Percentiles rank a stretch among this genome's conserved stretches.
These are phyloP conservation scores for Mayamaea pseudoterrestris DNA, from an alignment of 108 stramenopile species.

Conservation along the genomic window DNA sequence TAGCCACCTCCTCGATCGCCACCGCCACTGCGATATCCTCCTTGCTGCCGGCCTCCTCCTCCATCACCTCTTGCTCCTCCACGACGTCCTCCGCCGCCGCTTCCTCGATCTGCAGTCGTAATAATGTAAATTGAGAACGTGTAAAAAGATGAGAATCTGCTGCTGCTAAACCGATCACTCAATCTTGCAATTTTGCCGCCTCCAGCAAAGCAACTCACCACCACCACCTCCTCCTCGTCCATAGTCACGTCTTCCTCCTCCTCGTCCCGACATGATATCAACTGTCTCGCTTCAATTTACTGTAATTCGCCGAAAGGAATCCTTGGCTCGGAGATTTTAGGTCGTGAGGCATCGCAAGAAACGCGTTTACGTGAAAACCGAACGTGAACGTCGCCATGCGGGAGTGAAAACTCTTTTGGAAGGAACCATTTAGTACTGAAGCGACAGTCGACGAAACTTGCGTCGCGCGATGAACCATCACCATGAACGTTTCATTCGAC, in stretches of 20 bases:
- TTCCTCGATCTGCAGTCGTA: slow-evolving; percentile 1
- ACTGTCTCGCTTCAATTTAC: no score
- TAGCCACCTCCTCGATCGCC: slow-evolving; percentile 14
- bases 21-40: not conserved
- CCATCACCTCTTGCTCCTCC: slow-evolving; percentile 11
- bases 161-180: not conserved
- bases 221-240: slow-evolving; percentile 10
- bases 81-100: slow-evolving; percentile 1
- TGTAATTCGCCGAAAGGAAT: no score
- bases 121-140: not conserved
- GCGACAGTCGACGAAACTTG: no score
- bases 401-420: no score
- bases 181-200: not conserved
- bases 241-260: slow-evolving; percentile 3
- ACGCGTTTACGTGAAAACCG: no score
- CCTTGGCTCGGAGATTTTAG: no score
- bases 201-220: slow-evolving; percentile 2
- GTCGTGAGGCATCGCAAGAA: no score
- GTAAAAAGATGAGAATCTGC: not conserved
- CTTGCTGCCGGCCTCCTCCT: slow-evolving; percentile 5
- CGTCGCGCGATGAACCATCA: no score
- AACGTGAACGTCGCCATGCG: no score
- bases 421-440: no score
- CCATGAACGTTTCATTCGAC: no score
- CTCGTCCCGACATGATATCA: no score